Evolutionary conservation across 768 basidiomycete species (phyloP), one percentile per base, ranked within the genome.

Genomic region (Lactifluus volemus): DNA sequence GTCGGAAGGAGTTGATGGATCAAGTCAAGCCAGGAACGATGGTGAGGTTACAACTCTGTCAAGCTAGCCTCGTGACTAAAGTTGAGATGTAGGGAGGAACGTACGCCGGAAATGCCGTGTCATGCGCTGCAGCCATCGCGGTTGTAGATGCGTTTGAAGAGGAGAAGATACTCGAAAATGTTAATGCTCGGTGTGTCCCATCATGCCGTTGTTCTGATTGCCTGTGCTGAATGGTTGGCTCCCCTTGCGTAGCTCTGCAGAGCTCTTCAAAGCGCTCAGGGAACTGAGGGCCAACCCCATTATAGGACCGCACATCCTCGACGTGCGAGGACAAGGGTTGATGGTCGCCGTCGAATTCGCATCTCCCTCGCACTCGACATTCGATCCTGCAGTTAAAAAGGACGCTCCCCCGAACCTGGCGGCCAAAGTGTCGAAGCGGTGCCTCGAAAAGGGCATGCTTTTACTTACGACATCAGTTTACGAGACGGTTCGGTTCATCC

Each of bases 401-500:
- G 65, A 68, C 14, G 76, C 76, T 2, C 78, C 81, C 47, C 73
- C 73, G 68, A 81, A 77, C 69, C 75, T 94, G 60, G 86, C 92
- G 4, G 76, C 77, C 53, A 79, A 86, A 32, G 82, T 97, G 9
- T 80, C 88, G 62, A 83, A 83, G 69, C 84, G 81, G 68, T 97
- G 94, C 72, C 77, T 92, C 63, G 89, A 93, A 70, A 86, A 89
- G 70, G 92, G 90, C 21, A 73, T 98, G 77, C 71, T 97, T 52
- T 82, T 96, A 44, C 77, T 98, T 60, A 96, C 95, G 12, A 97
- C 95, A 29, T 91, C 88, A 53, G 79, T 90, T 29, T 95, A 89
- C 71, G 88, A 95, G 71, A 87, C 88, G 14, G 76, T 97, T 60
- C 79, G 94, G 69, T 97, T 98, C 78, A 98, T 98, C 68, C 96